phyloP scores from a whole-genome alignment of 2,329 filamentous ascomycete genomes.

The Botrytis medusae region DNA sequence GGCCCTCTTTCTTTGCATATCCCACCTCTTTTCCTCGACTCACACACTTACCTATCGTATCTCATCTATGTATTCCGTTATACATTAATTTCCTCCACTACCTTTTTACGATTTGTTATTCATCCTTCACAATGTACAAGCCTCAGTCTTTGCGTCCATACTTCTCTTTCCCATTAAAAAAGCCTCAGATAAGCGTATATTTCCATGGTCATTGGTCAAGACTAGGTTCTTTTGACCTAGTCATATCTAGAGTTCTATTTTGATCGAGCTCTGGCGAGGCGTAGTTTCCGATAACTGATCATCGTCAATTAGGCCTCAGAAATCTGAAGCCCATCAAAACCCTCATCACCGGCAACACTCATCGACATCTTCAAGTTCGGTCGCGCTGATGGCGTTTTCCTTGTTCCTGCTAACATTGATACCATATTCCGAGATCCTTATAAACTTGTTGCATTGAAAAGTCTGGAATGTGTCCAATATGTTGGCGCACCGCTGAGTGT shows the following conservation, averaged over 20 bases:
- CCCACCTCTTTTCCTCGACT: neutral
- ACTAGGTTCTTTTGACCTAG: neutral
- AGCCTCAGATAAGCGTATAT: neutral
- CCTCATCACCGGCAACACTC: neutral
- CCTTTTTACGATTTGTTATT: neutral
- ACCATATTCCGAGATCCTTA: neutral
- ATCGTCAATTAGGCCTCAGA: neutral
- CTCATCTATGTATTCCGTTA: neutral
- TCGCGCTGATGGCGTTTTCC: neutral
- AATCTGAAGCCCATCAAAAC: neutral
- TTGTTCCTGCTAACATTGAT: neutral
- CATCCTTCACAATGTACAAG: neutral
- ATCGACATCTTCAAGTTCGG: constrained; percentile 8
- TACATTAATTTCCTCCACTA: neutral
- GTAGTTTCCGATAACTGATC: too few species aligned
- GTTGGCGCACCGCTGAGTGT: too few species aligned
- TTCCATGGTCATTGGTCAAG: neutral
- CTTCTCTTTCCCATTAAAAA: too few species aligned
- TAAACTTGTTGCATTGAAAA: neutral
- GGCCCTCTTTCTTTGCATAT: neutral
- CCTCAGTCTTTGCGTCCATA: too few species aligned
- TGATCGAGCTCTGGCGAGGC: neutral
- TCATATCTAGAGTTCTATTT: neutral
- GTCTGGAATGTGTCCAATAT: too few species aligned
- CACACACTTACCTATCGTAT: too few species aligned